Percentiles rank a stretch among this genome's conserved stretches.
Conservation (phyloP, 192 early-diverging fungal genomes). For the Phlyctochytrium bullatum region DNA sequence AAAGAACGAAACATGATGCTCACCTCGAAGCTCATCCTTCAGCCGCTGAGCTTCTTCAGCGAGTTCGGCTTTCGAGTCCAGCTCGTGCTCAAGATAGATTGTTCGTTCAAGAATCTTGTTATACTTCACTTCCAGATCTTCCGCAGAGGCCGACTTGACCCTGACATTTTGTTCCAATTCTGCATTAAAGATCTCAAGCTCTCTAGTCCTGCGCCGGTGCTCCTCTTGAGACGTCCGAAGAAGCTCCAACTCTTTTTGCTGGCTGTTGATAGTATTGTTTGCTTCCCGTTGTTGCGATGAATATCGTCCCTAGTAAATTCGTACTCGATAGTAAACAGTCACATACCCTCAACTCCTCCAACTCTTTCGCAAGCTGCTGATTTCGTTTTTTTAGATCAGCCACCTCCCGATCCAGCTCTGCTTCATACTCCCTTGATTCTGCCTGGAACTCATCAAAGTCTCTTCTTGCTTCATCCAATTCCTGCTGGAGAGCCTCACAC, state of each 20-base stretch:
- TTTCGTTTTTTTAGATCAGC: not conserved
- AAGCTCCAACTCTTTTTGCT: not conserved
- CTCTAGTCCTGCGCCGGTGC: not conserved
- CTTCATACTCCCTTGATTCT: not conserved
- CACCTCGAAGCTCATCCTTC: slow-evolving; percentile 1
- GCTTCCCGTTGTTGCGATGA: not conserved
- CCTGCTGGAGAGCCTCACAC: not conserved
- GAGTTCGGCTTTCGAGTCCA: not conserved
- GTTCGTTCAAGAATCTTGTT: not conserved
- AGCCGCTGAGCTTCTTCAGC: not conserved
- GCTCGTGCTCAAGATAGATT: slow-evolving; percentile 1
- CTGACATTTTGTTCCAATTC: not conserved
- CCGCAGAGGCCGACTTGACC: not conserved
- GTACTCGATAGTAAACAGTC: not conserved
- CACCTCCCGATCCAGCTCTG: not conserved
- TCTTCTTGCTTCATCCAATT: not conserved
- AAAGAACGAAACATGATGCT: not conserved
- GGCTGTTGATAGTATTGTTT: not conserved
- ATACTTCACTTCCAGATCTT: not conserved
- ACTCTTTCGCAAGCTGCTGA: not conserved
- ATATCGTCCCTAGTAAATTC: not conserved
- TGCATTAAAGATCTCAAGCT: not conserved
- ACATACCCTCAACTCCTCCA: slow-evolving; percentile 1
- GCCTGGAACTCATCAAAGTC: not conserved
- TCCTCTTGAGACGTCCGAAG: not conserved